Conservation (phyloP, 345 rosid species). For the Pseudoturritis turrita region DNA sequence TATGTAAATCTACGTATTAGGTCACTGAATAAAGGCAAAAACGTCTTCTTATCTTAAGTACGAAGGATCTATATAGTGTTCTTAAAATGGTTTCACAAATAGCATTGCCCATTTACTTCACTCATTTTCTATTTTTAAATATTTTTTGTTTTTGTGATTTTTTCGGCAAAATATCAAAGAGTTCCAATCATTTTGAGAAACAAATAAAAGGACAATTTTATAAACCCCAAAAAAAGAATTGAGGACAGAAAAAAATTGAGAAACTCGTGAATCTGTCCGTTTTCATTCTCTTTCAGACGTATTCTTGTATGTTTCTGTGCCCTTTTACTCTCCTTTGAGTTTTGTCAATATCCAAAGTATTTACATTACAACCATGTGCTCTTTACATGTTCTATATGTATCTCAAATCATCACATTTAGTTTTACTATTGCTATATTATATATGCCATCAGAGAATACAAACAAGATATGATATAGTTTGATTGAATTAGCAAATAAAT, state of each 20-base stretch:
- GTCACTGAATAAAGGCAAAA: constrained; percentile 2
- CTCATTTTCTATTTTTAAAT: too few relatives aligned
- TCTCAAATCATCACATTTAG: not conserved
- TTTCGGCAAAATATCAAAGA: not conserved
- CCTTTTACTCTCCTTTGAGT: not conserved
- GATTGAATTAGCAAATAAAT: not conserved
- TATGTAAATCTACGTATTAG: not conserved
- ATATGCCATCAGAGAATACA: not conserved
- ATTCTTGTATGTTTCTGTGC: not conserved
- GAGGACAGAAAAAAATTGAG: not conserved
- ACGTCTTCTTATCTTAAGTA: not conserved
- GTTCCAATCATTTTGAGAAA: not conserved
- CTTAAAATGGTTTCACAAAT: too few relatives aligned
- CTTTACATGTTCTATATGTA: not conserved
- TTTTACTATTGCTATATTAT: not conserved
- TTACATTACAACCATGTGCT: not conserved
- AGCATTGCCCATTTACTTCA: too few relatives aligned
- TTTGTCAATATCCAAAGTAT: not conserved
- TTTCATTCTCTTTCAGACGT: not conserved
- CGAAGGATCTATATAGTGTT: not conserved
- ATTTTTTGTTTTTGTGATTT: not conserved
- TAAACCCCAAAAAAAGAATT: not conserved
- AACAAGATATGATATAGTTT: not conserved
- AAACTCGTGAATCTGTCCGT: not conserved
- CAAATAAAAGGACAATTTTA: not conserved